Base-by-base conservation (phyloP, 352 stramenopile species). In the Phytophthora constricta region DNA sequence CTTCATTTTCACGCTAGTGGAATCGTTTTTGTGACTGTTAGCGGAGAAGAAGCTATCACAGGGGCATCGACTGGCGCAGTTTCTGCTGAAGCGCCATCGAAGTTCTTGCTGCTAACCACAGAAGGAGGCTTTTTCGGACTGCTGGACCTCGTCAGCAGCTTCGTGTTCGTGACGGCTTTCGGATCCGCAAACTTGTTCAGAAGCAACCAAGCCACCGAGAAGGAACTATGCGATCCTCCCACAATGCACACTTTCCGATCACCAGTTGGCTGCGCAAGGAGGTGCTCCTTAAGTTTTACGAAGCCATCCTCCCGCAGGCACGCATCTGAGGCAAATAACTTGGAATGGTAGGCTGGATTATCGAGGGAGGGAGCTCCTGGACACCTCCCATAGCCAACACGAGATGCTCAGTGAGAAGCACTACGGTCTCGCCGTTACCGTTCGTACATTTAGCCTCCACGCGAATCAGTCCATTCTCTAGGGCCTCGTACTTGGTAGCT, bases 211-310 rank as follows among this genome's bases (percentile, higher is more conserved):
- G 83, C 83, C 4, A 93, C 83, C 0, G 84, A 95, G 57, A 97
- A 97, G 2, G 90, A 89, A 33, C 84, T 95, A 71, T 97, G 89
- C 0, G 86, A 92, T 14, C 90, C 90, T 11, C 90, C 90, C 3
- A 96, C 77, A 41, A 97, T 87, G 49, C 80, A 92, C 14, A 95
- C 84, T 70, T 93, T 92, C 14, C 86, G 77, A 31, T 80, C 68
- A 7, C 56, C 55, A 10, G 13, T 19, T 23, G 68, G 59, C 20
- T 74, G 60, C 16, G 74, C 63, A 14, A 79, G 58, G 2, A 87
- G 58, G 22, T 76, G 59, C 23, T 81, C 67, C 19, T 76, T 77
- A 3, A 96, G 70, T 25, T 62, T 63, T 9, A 65, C 57, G 53
- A 93, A 89, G 0, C 88, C 88, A 7, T 90, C 76, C 14, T 87